These are phyloP conservation scores for Pichia sp. DNA, from an alignment of 1,139 yeast species.

Conservation along the genomic window DNA sequence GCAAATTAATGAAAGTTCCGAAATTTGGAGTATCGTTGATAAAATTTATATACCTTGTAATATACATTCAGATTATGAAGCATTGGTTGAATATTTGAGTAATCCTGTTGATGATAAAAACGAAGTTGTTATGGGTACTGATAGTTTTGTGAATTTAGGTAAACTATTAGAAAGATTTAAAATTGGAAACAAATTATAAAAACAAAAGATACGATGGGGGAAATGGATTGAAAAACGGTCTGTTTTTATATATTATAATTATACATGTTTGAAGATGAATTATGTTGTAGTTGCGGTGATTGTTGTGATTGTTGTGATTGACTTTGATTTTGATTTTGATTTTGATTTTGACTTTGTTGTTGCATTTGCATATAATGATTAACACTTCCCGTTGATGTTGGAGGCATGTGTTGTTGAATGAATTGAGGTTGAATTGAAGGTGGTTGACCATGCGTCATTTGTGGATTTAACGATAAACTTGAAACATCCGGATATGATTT, in stretches of 20 bases:
- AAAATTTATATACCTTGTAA: conserved; percentile 8
- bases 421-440: background rate
- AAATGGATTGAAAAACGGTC: background rate
- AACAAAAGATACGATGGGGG: background rate
- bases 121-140: background rate
- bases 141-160: background rate
- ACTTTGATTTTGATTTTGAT: background rate
- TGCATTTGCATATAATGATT: conserved; percentile 6
- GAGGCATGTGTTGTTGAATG: background rate
- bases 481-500: conserved; percentile 15
- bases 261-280: conserved; percentile 2
- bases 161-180: background rate
- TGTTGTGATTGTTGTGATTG: background rate
- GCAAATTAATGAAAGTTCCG: conserved; percentile 5
- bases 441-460: background rate
- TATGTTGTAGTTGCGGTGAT: background rate
- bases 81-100: conserved; percentile 2
- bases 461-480: conserved; percentile 4
- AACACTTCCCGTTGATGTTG: conserved; percentile 10
- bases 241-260: background rate
- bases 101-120: background rate
- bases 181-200: background rate
- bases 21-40: conserved; percentile 7
- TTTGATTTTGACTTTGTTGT: conserved; percentile 4
- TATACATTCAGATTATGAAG: background rate